Base-by-base conservation (phyloP, 2,329 filamentous ascomycete genomes). In the Colletotrichum noveboracense region DNA sequence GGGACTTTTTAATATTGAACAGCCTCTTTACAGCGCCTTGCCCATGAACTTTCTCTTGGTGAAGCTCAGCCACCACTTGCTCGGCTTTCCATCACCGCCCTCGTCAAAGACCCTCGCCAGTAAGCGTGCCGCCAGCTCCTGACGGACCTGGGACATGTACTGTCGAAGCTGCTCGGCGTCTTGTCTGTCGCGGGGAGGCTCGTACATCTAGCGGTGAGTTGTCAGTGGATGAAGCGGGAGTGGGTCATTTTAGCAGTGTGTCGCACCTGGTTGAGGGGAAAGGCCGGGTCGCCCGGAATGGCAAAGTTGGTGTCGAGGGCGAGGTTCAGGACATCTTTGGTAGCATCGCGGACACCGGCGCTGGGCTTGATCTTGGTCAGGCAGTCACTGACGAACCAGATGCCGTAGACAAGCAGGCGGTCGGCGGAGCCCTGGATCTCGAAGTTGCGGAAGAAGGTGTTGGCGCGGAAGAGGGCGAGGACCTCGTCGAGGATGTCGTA, bases 31-130 rank as follows among this genome's bases (percentile, higher is more conserved):
- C 86, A 97, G 88, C 79, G 92, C 91, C 92, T 98, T 98, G 85
- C 96, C 96, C 97, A 99, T 98, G 84, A 99, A 99, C 92, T 98
- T 98, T 87, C 97, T 93, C 93, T 98, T 98, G 70, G 95, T 95
- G 85, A 98, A 99, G 89, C 97, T 98, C 84, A 99, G 87, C 97
- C 97, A 99, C 95, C 96, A 98, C 92, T 97, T 91, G 85, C 88
- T 91, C 71, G 92, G 91, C 86, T 91, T 91, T 86, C 95, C 85
- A 89, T 96, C 86, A 83, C 91, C 85, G 85, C 90, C 80, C 87
- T 96, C 96, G 71, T 94, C 93, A 84, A 98, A 99, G 78, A 99
- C 93, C 80, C 96, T 91, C 68, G 94, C 94, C 83, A 98, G 87
- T 87, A 99, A 89, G 84, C 97, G 91, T 73, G 90, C 87, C 6